Evolutionary conservation across 257 asterid species (phyloP), one percentile per base, ranked within the genome.

Genomic region (Nicotiana paniculata): DNA sequence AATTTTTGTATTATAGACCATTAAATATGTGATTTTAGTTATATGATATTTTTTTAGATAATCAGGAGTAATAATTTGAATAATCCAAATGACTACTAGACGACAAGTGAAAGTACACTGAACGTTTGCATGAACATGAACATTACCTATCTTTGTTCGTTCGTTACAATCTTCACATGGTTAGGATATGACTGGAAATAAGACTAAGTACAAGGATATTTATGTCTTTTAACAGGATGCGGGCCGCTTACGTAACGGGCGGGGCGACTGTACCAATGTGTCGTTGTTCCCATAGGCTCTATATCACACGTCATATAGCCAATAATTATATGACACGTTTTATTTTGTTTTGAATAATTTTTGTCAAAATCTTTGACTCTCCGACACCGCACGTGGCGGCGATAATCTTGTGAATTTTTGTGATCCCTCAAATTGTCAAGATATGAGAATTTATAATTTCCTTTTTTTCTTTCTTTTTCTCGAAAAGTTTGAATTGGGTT

Each of bases 321-420:
- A 86, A 90, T 85, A 6, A 64, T 1, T 0, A 2, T 2, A 0
- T 2, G 87, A 79, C 77, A 91, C 88, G 85, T 86, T 17, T 3
- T 53, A 1, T n/a, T 5, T 35, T 55, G 4, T 15, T 13, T 55
- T 9, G 1, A 4, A 16, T 35, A 35, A n/a, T 9, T 39, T 37
- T 57, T 54, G 2, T 5, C 15, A 32, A 37, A 80, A 63, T 67
- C 28, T 77, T 83, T 80, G 89, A 86, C 85, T 30, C 16, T 64
- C 46, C 16, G 51, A 61, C 86, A 89, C 32, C 85, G 77, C 90
- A 89, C 87, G 89, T 88, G 90, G 89, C 88, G 86, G 86, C 85
- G 88, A 63, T 84, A 83, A 83, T 87, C 61, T 79, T 81, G 81
- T 55, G 46, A 74, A n/a, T 16, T 62, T 68, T 59, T 17, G 9